These are phyloP conservation scores for Diaporthe sp. DNA, from an alignment of 2,329 filamentous ascomycete genomes.

Conservation along the genomic window DNA sequence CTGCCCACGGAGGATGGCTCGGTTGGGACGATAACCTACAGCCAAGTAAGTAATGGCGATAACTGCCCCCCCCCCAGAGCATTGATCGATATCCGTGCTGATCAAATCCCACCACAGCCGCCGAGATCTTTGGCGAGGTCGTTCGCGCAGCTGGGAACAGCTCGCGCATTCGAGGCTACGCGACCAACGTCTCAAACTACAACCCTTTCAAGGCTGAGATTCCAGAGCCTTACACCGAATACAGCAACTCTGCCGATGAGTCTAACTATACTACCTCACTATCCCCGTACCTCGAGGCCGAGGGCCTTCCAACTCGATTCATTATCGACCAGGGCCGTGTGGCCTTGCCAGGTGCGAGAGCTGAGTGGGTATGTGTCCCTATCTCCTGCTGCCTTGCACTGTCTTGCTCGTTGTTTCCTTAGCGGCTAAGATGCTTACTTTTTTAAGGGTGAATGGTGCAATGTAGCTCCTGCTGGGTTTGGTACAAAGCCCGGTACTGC, in stretches of 20 bases:
- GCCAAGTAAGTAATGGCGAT: slow-evolving; percentile 42
- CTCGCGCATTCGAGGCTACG: slow-evolving; percentile 50
- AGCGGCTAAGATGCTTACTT: background rate
- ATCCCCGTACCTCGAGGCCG: slow-evolving; percentile 48
- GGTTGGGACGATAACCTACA: slow-evolving; percentile 53
- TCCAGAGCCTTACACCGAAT: slow-evolving; percentile 54
- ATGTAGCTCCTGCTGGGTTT: background rate
- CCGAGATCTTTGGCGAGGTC: slow-evolving; percentile 52
- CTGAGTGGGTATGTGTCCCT: slow-evolving; percentile 45
- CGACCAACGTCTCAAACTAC: slow-evolving; percentile 58
- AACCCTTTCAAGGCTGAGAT: slow-evolving; percentile 51
- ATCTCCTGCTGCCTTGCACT: background rate
- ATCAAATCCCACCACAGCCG: slow-evolving; percentile 41
- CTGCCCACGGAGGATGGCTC: slow-evolving; percentile 55
- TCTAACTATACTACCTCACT: slow-evolving; percentile 52
- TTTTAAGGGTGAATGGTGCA: slow-evolving; percentile 9
- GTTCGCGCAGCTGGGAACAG: slow-evolving; percentile 46
- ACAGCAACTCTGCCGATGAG: slow-evolving; percentile 53
- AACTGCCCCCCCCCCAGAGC: background rate
- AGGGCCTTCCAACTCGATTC: slow-evolving; percentile 54
- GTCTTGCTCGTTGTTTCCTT: background rate
- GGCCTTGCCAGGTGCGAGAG: slow-evolving; percentile 47
- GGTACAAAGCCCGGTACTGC: slow-evolving; percentile 40
- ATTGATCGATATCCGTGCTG: background rate
- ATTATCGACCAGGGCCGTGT: slow-evolving; percentile 58